phyloP scores from a whole-genome alignment of 2,329 filamentous ascomycete species.

The Sporothrix globosa region DNA sequence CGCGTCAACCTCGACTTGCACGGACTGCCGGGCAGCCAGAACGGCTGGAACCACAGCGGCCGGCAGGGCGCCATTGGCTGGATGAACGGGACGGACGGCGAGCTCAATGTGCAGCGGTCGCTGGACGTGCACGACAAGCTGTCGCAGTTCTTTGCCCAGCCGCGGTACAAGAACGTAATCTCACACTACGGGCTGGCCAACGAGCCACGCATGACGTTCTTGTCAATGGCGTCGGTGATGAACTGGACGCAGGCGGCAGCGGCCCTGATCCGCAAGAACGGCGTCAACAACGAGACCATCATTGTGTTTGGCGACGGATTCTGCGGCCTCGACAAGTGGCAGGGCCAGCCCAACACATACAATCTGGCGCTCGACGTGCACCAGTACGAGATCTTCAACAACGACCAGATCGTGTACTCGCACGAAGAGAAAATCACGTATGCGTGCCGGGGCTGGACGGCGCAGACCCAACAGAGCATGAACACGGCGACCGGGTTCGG shows the following conservation, averaged over 20 bases:
- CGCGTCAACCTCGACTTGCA: constrained; percentile 93
- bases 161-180: constrained; percentile 88
- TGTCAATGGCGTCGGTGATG: constrained; percentile 69
- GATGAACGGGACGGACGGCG: constrained; percentile 87
- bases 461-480: constrained; percentile 74
- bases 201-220: constrained; percentile 83
- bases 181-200: constrained; percentile 94
- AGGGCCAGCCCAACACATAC: constrained; percentile 74
- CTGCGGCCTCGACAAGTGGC: constrained; percentile 87
- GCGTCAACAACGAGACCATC: constrained; percentile 63
- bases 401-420: constrained; percentile 76
- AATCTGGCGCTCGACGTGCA: constrained; percentile 91
- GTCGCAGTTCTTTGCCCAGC: constrained; percentile 89
- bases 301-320: constrained; percentile 95
- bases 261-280: constrained; percentile 73
- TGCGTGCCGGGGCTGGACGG: constrained; percentile 83
- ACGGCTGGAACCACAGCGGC: constrained; percentile 97
- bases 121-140: constrained; percentile 86
- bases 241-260: constrained; percentile 79
- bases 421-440: constrained; percentile 85
- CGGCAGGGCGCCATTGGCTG: constrained; percentile 78
- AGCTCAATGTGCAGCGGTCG: constrained; percentile 75
- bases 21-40: constrained; percentile 88
- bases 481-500: constrained; percentile 80
- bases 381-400: constrained; percentile 98